Evolutionary conservation across 345 rosid genomes (phyloP).

Genomic region (Carallia pectinifolia): DNA sequence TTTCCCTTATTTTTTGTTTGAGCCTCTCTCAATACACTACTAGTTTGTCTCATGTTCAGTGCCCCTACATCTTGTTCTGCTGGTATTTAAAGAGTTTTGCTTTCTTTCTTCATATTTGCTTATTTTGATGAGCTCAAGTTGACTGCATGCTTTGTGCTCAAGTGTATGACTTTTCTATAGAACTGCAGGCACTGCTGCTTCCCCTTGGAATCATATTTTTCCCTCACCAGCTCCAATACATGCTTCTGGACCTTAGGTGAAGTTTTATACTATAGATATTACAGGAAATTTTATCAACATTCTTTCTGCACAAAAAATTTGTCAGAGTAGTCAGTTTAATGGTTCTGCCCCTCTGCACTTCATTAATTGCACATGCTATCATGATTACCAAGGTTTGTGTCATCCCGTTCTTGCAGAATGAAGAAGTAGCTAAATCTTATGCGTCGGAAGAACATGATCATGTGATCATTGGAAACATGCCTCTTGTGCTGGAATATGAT

Average conservation of each 20-base stretch:
- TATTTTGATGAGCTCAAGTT: not conserved
- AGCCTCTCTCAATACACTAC: constrained; percentile 88
- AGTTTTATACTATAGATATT: constrained; percentile 62
- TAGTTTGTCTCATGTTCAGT: constrained; percentile 82
- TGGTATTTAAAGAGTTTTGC: constrained; percentile 42
- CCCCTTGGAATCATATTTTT: constrained; percentile 89
- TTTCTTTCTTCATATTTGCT: not conserved
- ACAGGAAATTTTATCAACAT: constrained; percentile 39
- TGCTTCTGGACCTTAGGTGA: constrained; percentile 74
- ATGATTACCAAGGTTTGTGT: not conserved
- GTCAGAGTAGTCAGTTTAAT: not conserved
- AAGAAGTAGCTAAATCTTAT: constrained; percentile 38
- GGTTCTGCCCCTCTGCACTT: not conserved
- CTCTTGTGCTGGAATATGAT: constrained; percentile 69
- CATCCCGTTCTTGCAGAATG: constrained; percentile 33
- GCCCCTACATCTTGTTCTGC: constrained; percentile 56
- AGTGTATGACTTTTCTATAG: not conserved
- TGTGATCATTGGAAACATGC: constrained; percentile 79
- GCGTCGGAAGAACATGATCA: constrained; percentile 45
- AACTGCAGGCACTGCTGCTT: constrained; percentile 51
- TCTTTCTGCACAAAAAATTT: not conserved
- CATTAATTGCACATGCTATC: not conserved
- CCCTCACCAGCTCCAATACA: constrained; percentile 94
- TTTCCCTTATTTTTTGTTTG: constrained; percentile 79
- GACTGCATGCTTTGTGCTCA: not conserved